Evolutionary conservation across 495 filamentous ascomycete genomes (phyloP).

Genomic region (Hamigera avellanea): DNA sequence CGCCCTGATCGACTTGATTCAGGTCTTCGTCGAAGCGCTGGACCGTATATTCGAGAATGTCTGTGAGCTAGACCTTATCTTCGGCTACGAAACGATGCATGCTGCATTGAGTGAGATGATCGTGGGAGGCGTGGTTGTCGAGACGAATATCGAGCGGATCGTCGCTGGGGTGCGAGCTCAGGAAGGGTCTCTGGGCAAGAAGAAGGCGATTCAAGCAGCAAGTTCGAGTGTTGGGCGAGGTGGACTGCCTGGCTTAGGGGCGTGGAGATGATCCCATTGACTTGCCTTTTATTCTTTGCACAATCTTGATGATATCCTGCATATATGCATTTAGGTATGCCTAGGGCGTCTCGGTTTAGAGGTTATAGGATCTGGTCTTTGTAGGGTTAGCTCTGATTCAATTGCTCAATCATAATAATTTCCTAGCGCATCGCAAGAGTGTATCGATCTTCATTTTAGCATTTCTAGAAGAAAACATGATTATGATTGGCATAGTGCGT

Average conservation of each 20-base stretch:
- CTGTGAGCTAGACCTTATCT: slow-evolving; percentile 95
- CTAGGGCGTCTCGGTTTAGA: not conserved
- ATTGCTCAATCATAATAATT: too few species aligned
- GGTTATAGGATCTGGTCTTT: too few species aligned
- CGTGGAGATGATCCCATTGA: slow-evolving; percentile 19
- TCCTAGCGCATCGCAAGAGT: too few species aligned
- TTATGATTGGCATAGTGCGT: too few species aligned
- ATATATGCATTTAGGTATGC: not conserved
- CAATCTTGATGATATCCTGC: slow-evolving; percentile 3
- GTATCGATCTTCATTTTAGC: too few species aligned
- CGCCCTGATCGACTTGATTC: slow-evolving; percentile 89
- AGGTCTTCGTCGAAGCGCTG: slow-evolving; percentile 92
- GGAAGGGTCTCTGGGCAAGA: slow-evolving; percentile 69
- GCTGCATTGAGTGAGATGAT: slow-evolving; percentile 89
- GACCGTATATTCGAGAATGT: slow-evolving; percentile 96
- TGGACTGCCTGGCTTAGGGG: slow-evolving; percentile 27
- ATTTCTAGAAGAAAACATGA: too few species aligned
- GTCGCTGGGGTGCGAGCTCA: slow-evolving; percentile 73
- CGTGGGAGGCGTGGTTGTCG: slow-evolving; percentile 88
- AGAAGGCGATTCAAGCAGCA: slow-evolving; percentile 37
- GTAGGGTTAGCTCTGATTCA: too few species aligned
- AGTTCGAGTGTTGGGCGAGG: slow-evolving; percentile 28
- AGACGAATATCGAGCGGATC: slow-evolving; percentile 81
- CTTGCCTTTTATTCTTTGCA: slow-evolving; percentile 2
- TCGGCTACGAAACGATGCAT: slow-evolving; percentile 96